phyloP scores from a whole-genome alignment of 495 filamentous ascomycete species.

The Annulohypoxylon maeteangense region DNA sequence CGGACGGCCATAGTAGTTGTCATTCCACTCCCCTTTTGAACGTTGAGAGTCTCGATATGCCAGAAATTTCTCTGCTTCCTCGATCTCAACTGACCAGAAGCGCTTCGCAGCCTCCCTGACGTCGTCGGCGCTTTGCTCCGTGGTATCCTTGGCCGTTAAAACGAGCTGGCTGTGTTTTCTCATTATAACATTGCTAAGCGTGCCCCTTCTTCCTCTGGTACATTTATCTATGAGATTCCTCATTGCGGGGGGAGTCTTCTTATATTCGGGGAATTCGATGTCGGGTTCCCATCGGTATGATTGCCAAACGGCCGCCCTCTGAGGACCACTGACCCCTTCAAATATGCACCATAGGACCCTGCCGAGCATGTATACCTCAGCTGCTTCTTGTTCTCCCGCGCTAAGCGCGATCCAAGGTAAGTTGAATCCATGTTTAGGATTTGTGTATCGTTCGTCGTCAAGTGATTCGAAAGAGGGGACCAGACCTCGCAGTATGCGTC shows the following conservation, averaged over 20 bases:
- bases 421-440: conserved; percentile 57
- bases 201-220: conserved; percentile 53
- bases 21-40: conserved; percentile 51
- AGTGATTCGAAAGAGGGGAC: conserved; percentile 54
- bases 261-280: conserved; percentile 58
- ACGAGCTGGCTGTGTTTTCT: conserved; percentile 54
- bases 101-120: conserved; percentile 48
- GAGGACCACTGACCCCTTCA: conserved; percentile 59
- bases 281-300: conserved; percentile 60
- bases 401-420: conserved; percentile 57
- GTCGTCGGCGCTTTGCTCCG: conserved; percentile 43
- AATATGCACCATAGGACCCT: conserved; percentile 64
- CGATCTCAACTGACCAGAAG: conserved; percentile 56
- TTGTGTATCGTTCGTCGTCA: conserved; percentile 49
- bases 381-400: conserved; percentile 57
- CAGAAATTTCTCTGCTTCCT: conserved; percentile 54
- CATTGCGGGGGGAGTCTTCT: conserved; percentile 51
- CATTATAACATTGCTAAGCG: conserved; percentile 49
- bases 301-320: conserved; percentile 60
- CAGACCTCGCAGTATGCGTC: conserved; percentile 47
- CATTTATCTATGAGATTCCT: conserved; percentile 56
- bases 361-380: conserved; percentile 64
- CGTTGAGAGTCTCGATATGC: conserved; percentile 45
- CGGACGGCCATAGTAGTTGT: conserved; percentile 56
- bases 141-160: conserved; percentile 35